These are phyloP conservation scores for Umbelopsis sp. DNA, from an alignment of 192 early-diverging fungal genomes.

Conservation along the genomic window DNA sequence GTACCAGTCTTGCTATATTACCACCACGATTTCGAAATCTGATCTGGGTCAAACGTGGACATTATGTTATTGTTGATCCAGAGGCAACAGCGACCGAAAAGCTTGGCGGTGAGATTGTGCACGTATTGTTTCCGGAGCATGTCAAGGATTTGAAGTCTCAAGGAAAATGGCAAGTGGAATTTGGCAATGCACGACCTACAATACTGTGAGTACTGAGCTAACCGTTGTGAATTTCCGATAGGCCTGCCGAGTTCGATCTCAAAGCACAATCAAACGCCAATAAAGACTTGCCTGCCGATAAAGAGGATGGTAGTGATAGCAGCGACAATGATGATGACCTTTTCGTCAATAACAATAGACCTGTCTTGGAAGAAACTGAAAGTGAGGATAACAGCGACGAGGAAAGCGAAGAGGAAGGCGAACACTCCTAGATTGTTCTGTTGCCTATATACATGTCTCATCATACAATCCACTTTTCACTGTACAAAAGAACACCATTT, in stretches of 20 bases:
- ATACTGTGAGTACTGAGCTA: neutral
- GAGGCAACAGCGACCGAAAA: slow-evolving; percentile 62
- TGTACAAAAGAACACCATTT: slow-evolving; percentile 6
- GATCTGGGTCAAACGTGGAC: slow-evolving; percentile 85
- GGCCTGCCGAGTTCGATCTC: slow-evolving; percentile 34
- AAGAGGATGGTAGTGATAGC: slow-evolving; percentile 28
- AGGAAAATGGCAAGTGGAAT: slow-evolving; percentile 55
- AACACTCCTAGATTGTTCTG: neutral
- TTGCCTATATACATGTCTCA: neutral
- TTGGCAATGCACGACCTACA: neutral
- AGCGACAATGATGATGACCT: slow-evolving; percentile 55
- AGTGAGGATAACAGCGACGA: slow-evolving; percentile 46
- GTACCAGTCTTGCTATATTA: slow-evolving; percentile 64
- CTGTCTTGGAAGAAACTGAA: slow-evolving; percentile 49
- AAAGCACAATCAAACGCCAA: slow-evolving; percentile 16
- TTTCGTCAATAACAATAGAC: slow-evolving; percentile 65
- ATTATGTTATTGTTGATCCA: slow-evolving; percentile 69
- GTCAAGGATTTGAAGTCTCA: slow-evolving; percentile 68
- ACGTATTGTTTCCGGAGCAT: slow-evolving; percentile 74
- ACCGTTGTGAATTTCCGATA: neutral
- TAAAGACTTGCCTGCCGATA: slow-evolving; percentile 18
- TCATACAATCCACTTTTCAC: neutral
- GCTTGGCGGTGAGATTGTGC: slow-evolving; percentile 75
- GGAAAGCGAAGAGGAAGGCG: slow-evolving; percentile 25
- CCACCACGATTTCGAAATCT: slow-evolving; percentile 80